phyloP scores from a whole-genome alignment of 257 asterid species.

The Oldenlandia corymbosa region DNA sequence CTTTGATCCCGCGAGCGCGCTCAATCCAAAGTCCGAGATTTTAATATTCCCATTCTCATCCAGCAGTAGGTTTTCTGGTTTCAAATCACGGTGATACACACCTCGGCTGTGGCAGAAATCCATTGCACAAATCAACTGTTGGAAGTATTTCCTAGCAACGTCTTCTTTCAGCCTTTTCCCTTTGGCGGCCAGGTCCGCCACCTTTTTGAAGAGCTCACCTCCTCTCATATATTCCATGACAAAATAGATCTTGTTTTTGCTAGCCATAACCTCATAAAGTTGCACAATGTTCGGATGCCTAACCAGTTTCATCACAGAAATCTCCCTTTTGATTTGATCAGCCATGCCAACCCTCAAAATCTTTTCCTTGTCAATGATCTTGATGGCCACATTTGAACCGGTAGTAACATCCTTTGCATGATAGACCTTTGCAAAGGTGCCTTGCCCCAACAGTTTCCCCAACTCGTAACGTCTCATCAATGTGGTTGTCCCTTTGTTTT shows the following conservation, averaged over 20 bases:
- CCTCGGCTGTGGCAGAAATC: conserved; percentile 45
- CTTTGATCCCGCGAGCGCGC: conserved; percentile 49
- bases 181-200: too few relatives aligned
- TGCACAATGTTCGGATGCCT: conserved; percentile 35
- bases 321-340: conserved; percentile 44
- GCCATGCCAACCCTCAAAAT: conserved; percentile 35
- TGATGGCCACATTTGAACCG: conserved; percentile 58
- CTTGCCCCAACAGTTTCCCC: conserved; percentile 86
- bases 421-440: conserved; percentile 78
- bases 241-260: conserved; percentile 35
- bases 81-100: conserved; percentile 41
- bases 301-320: conserved; percentile 39
- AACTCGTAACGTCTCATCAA: conserved; percentile 65
- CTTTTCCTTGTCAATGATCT: conserved; percentile 54
- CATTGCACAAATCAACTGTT: conserved; percentile 39
- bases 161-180: conserved; percentile 47
- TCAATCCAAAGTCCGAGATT: conserved; percentile 45
- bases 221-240: conserved; percentile 45
- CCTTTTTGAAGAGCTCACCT: conserved; percentile 40
- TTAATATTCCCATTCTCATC: conserved; percentile 39
- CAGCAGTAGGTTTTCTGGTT: conserved; percentile 41
- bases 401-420: conserved; percentile 53
- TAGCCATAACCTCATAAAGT: conserved; percentile 44
- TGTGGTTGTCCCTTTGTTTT: conserved; percentile 36
- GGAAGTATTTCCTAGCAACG: conserved; percentile 36